These are phyloP conservation scores for Boletus sp. DNA, from an alignment of 768 basidiomycete species.

Conservation along the genomic window DNA sequence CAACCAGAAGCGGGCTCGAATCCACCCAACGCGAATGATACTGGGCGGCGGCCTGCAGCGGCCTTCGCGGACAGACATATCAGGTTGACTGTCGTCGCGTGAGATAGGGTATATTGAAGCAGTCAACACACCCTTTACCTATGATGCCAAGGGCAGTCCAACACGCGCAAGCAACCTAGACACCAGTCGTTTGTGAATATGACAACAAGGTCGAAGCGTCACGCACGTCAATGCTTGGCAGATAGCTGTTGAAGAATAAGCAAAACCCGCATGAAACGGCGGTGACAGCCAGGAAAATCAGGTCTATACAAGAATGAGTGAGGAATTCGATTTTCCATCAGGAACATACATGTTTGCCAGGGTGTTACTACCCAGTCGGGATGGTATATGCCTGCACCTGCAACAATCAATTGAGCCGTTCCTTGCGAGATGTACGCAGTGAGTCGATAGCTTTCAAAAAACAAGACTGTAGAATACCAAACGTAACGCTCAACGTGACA, in stretches of 20 bases:
- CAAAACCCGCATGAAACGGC: slow-evolving; percentile 48
- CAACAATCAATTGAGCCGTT: slow-evolving; percentile 58
- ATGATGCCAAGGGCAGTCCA: slow-evolving; percentile 63
- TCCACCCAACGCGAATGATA: slow-evolving; percentile 53
- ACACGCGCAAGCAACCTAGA: slow-evolving; percentile 53
- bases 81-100: slow-evolving; percentile 46
- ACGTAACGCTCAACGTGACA: slow-evolving; percentile 62
- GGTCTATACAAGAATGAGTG: slow-evolving; percentile 32
- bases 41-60: slow-evolving; percentile 51
- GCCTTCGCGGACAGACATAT: slow-evolving; percentile 58
- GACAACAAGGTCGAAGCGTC: neutral
- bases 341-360: slow-evolving; percentile 57
- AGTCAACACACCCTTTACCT: slow-evolving; percentile 28
- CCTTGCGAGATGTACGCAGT: slow-evolving; percentile 33
- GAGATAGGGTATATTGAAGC: neutral
- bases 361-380: slow-evolving; percentile 56
- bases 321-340: neutral
- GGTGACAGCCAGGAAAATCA: slow-evolving; percentile 58
- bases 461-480: slow-evolving; percentile 35
- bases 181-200: slow-evolving; percentile 3
- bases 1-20: slow-evolving; percentile 69
- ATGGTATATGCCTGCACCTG: slow-evolving; percentile 56
- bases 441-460: neutral
- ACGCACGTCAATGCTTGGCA: slow-evolving; percentile 50
- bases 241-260: slow-evolving; percentile 52